Evolutionary conservation across 1,284 basidiomycete species (phyloP), one percentile per base, ranked within the genome.

Genomic region (Pholiota adiposa): DNA sequence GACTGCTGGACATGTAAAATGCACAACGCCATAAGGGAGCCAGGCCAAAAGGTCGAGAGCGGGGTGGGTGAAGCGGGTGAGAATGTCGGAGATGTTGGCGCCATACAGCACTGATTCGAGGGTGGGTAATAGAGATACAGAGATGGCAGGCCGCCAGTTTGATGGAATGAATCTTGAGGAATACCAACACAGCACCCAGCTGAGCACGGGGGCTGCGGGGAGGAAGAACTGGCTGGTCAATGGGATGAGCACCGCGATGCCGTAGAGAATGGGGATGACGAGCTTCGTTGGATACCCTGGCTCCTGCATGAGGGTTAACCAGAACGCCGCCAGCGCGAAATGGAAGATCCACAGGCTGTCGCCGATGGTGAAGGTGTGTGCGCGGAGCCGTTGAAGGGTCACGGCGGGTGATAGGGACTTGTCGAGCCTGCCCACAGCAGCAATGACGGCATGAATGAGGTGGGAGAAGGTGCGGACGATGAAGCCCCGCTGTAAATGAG

Each of bases 21-120:
- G 97, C 16, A 90, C 81, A 44, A 98, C 86, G 18, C 97, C 97
- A 71, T 99, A 99, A 0, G 97, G 96, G 1, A 98, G 72, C 97
- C 97, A 99, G 0, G 96, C 96, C 55, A 97, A 71, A 62, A 99
- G 84, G 73, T 99, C 97, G 54, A 99, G 86, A 23, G 94, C 67
- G 2, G 96, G 93, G 70, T 97, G 93, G 2, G 96, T 98, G 75
- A 89, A 95, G 18, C 95, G 86, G 2, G 96, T 98, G 63, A 98
- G 88, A 70, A 98, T 91, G 75, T 98, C 96, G 34, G 93, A 96
- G 63, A 98, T 96, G 77, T 98, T 98, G 53, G 95, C 96, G 9
- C 97, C 97, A 73, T 97, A 98, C 29, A 97, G 82, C 31, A 97
- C 94, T 8, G 92, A 90, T 74, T 99, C 97, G 57, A 98, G 85